phyloP scores from a whole-genome alignment of 208 protist genomes.

The Acanthamoeba sp. region DNA sequence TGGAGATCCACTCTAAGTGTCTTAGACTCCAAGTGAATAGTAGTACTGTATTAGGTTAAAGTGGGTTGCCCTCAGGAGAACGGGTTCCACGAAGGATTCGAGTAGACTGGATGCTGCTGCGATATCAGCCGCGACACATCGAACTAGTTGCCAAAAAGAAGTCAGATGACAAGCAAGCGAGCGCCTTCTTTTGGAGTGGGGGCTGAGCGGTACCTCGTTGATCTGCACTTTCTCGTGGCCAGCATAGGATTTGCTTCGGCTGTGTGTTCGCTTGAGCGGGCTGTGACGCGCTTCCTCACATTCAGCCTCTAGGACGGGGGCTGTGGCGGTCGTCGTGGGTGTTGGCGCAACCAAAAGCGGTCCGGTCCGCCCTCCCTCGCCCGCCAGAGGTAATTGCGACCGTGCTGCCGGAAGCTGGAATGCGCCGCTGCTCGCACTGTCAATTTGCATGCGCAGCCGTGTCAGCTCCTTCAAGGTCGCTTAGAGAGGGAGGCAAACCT shows the following conservation, averaged over 20 bases:
- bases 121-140: constrained; percentile 28
- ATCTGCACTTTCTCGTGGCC: constrained; percentile 23
- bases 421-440: neutral
- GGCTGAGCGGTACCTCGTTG: neutral
- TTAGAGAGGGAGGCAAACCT: neutral
- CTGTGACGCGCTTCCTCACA: neutral
- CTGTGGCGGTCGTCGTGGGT: neutral
- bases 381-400: neutral
- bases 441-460: neutral
- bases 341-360: neutral
- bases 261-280: constrained; percentile 37
- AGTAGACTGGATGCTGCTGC: neutral
- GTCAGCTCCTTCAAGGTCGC: neutral
- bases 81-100: constrained; percentile 29
- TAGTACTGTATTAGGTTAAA: too few species aligned
- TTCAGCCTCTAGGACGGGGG: neutral
- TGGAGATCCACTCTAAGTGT: too few species aligned
- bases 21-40: too few species aligned
- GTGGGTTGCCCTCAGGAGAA: constrained; percentile 45
- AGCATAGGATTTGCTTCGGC: constrained; percentile 51
- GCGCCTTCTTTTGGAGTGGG: neutral
- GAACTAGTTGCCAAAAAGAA: neutral
- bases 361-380: neutral
- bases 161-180: neutral
- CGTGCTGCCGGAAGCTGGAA: neutral